Percentiles rank a stretch among this genome's conserved stretches.
Conservation (phyloP, 2,329 filamentous ascomycete genomes). For the Chalara sp. region DNA sequence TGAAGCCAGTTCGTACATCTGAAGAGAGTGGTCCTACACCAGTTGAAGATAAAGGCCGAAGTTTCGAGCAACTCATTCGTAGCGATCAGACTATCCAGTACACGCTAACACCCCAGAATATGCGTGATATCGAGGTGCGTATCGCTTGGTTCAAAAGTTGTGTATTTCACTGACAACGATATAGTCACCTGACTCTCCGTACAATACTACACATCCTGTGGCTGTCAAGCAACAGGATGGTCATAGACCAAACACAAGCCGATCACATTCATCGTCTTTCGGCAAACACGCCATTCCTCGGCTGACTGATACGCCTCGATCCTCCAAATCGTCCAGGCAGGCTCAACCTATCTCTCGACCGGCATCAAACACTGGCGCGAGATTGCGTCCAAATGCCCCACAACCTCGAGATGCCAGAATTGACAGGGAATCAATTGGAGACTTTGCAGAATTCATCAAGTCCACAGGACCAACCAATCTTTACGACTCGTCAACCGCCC, state of each 20-base stretch:
- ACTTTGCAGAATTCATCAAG: conserved; percentile 82
- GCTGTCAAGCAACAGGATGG: conserved; percentile 4
- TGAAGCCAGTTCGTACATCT: conserved; percentile 48
- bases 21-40: conserved; percentile 46
- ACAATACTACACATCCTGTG: conserved; percentile 7
- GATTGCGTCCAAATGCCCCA: conserved; percentile 16
- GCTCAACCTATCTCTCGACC: conserved; percentile 7
- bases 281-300: conserved; percentile 17
- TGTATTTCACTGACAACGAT: not conserved
- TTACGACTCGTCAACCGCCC: conserved; percentile 16
- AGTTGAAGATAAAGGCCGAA: conserved; percentile 53
- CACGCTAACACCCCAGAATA: conserved; percentile 72
- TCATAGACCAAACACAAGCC: conserved; percentile 14
- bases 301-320: conserved; percentile 8
- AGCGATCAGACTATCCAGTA: conserved; percentile 79
- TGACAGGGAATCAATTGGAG: conserved; percentile 63
- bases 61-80: conserved; percentile 74
- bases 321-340: conserved; percentile 9
- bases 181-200: conserved; percentile 15
- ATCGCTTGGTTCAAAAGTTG: not conserved
- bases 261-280: conserved; percentile 22
- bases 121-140: conserved; percentile 69
- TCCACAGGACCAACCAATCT: conserved; percentile 49
- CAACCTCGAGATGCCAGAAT: conserved; percentile 67
- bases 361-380: conserved; percentile 14